Base-by-base conservation (phyloP, 192 early-diverging fungal species). In the Martensiomyces pterosporus region DNA sequence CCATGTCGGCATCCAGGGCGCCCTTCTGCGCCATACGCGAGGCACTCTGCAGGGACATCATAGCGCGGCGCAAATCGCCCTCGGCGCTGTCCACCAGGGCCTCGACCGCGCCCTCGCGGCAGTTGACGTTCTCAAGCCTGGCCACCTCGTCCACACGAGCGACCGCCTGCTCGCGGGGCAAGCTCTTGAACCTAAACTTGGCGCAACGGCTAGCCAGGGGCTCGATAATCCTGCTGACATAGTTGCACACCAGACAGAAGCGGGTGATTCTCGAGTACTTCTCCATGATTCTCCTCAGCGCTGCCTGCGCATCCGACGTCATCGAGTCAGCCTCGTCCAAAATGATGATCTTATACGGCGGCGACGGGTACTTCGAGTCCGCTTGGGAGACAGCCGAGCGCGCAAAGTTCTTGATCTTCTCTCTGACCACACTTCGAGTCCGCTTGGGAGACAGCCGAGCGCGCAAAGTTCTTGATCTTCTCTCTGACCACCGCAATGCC, bases 271-370 rank as follows among this genome's bases (percentile, higher is more conserved):
- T 82, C 18, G 93, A 91, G 58, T 94, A 95, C 14, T 84, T 90
- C 57, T 98, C 95, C 84, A 98, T 98, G 32, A 87, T 93, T 33
- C 95, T 74, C 18, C 95, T 72, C 37, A 98, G 67, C 10, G 95
- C 95, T 2, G 88, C 80, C 57, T 98, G 95, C 0, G 95, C 95
- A 57, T 97, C 93, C 1, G 67, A 48, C 1, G 95, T 98, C 92
- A 98, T 91, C 1, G 90, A 91, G 66, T 98, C 95, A 0, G 95
- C 95, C 67, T 98, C 95, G 55, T 98, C 95, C 33, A 98, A 77
- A 53, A 98, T 94, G 24, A 98, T 78, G 19, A 98, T 88, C 67
- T 98, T 98, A 79, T 87, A 98, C 5, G 91, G 90, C 24, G 95
- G 95, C 49, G 77, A 81, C 9, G 65, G 59, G 43, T 48, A 72